phyloP scores from a whole-genome alignment of 306 rosid genomes.

The Canavalia gladiata region DNA sequence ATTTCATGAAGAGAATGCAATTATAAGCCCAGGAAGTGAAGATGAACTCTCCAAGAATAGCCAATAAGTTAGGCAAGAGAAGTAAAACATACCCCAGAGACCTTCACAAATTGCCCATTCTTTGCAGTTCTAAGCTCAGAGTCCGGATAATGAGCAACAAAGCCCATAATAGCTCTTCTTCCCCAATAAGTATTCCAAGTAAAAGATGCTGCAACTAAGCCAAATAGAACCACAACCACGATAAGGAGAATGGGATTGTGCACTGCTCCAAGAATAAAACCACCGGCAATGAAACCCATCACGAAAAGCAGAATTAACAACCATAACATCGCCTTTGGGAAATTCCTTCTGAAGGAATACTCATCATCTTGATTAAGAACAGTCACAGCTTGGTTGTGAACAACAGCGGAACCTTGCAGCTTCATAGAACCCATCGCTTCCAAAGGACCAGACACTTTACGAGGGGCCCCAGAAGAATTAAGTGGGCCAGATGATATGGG shows the following conservation, averaged over 20 bases:
- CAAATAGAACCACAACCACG: conserved; percentile 86
- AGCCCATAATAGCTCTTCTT: conserved; percentile 80
- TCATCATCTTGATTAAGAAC: conserved; percentile 79
- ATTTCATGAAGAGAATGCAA: conserved; percentile 16
- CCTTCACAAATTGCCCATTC: conserved; percentile 95
- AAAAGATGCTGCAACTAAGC: conserved; percentile 79
- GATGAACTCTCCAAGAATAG: conserved; percentile 29
- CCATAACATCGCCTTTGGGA: conserved; percentile 90
- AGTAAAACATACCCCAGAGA: conserved; percentile 89
- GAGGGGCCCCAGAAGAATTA: conserved; percentile 90
- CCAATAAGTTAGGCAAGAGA: conserved; percentile 40
- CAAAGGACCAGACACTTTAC: conserved; percentile 91
- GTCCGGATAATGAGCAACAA: conserved; percentile 81
- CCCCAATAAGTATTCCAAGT: conserved; percentile 96
- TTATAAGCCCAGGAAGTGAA: background rate
- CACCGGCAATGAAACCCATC: conserved; percentile 99
- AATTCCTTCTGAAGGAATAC: conserved; percentile 84
- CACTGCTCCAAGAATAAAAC: conserved; percentile 97
- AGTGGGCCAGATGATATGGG: conserved; percentile 93
- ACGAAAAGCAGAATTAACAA: conserved; percentile 86
- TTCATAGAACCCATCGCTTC: conserved; percentile 86
- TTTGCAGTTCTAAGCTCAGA: conserved; percentile 98
- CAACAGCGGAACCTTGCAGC: conserved; percentile 69
- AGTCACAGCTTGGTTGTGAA: conserved; percentile 85
- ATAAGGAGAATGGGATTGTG: conserved; percentile 88